Conservation (phyloP, 1,284 basidiomycete genomes). For the Porodaedalea pini region DNA sequence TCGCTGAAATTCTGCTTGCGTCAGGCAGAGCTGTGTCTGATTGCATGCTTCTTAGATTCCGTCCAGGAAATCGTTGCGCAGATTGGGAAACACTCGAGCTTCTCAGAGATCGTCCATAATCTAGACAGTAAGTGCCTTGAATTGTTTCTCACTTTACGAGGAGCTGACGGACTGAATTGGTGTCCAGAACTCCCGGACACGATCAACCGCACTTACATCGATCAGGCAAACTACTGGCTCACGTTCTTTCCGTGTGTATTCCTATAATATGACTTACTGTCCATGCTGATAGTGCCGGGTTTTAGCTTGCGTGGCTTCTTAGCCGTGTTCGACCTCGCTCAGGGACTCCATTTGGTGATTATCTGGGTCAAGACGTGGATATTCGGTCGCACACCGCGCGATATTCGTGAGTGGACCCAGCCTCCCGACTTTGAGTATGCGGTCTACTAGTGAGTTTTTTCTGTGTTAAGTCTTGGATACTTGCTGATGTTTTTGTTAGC, state of each 20-base stretch:
- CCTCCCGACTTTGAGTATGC: conserved; percentile 92
- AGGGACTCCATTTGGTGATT: conserved; percentile 87
- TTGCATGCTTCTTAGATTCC: conserved; percentile 41
- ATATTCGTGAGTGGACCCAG: conserved; percentile 94
- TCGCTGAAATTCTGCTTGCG: conserved; percentile 6
- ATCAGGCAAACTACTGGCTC: conserved; percentile 87
- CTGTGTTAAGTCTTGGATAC: not conserved
- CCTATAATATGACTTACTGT: not conserved
- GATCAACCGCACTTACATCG: conserved; percentile 79
- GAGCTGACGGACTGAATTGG: conserved; percentile 11
- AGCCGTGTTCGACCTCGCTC: conserved; percentile 91
- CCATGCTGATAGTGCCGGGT: not conserved
- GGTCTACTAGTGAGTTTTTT: conserved; percentile 72
- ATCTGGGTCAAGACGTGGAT: conserved; percentile 75
- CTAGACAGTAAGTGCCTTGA: conserved; percentile 51
- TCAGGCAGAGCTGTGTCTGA: not conserved
- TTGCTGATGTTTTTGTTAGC: conserved; percentile 34
- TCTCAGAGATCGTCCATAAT: conserved; percentile 62
- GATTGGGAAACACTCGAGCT: conserved; percentile 65
- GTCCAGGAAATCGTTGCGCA: conserved; percentile 65
- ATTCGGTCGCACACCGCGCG: conserved; percentile 94
- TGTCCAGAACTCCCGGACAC: conserved; percentile 63
- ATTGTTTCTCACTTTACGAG: not conserved
- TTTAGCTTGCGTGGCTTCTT: conserved; percentile 86
- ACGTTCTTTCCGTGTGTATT: conserved; percentile 83